Percentiles rank a stretch among this genome's conserved stretches.
These are phyloP conservation scores for Diaporthe vexans DNA, from an alignment of 2,329 filamentous ascomycete species.

Conservation along the genomic window DNA sequence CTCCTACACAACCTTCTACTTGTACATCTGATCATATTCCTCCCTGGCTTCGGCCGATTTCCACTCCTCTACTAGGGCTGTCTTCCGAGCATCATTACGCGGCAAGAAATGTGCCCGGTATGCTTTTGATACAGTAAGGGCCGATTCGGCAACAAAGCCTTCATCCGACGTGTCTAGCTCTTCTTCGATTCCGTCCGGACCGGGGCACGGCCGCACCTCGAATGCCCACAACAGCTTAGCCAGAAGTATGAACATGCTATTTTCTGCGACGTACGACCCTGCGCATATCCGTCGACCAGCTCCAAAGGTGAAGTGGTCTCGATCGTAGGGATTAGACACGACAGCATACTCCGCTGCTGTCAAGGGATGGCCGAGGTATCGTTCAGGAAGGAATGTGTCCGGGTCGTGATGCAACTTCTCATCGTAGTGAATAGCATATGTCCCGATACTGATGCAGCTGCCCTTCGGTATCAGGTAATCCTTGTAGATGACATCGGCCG, in stretches of 20 bases:
- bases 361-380: not conserved
- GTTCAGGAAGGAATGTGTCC: not conserved
- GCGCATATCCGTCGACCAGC: not conserved
- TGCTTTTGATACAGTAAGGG: too few species aligned
- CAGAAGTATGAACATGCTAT: not conserved
- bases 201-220: not conserved
- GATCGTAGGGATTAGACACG: not conserved
- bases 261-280: not conserved
- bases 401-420: not conserved
- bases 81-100: too few species aligned
- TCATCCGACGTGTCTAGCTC: too few species aligned
- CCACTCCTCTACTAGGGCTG: too few species aligned
- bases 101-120: too few species aligned
- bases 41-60: too few species aligned
- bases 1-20: too few species aligned
- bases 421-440: not conserved
- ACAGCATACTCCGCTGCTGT: not conserved
- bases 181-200: not conserved
- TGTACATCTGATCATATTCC: too few species aligned
- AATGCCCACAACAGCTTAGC: not conserved
- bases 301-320: not conserved
- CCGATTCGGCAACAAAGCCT: too few species aligned
- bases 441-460: not conserved
- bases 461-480: conserved; percentile 2
- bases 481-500: not conserved